A percentile compares a stretch with the other conserved stretches of the same genome.
phyloP scores from a whole-genome alignment of 192 early-diverging fungal genomes.

The Coemansia sp. region DNA sequence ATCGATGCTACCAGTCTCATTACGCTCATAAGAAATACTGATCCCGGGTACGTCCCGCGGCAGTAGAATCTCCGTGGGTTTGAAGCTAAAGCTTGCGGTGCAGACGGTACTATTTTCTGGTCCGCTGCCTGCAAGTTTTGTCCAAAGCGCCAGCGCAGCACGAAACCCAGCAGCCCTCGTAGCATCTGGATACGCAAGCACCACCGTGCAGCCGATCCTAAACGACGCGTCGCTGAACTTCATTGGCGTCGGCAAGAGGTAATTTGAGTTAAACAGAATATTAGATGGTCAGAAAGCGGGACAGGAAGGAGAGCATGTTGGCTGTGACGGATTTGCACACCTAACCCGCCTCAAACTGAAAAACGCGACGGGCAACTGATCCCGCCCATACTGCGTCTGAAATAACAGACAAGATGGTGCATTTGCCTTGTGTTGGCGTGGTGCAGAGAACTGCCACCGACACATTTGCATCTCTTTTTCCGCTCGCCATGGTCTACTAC shows the following conservation, averaged over 20 bases:
- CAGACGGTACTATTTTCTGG: not conserved
- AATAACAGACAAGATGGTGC: not conserved
- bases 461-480: not conserved
- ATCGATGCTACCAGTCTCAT: not conserved
- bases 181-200: slow-evolving; percentile 45
- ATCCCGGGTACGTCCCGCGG: slow-evolving; percentile 1
- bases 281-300: not conserved
- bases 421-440: not conserved
- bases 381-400: slow-evolving; percentile 14
- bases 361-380: not conserved
- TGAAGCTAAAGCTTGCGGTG: not conserved
- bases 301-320: no score
- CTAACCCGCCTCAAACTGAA: not conserved
- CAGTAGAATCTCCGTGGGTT: slow-evolving; percentile 7
- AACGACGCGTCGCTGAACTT: slow-evolving; percentile 25
- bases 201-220: slow-evolving; percentile 27
- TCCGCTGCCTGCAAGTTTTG: slow-evolving; percentile 3
- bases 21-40: not conserved
- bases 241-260: slow-evolving; percentile 9
- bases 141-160: slow-evolving; percentile 35
- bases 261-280: slow-evolving; percentile 1
- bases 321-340: not conserved
- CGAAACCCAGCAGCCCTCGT: slow-evolving; percentile 48
- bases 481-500: slow-evolving; percentile 30
- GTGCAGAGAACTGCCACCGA: not conserved